Conservation (phyloP, 2,329 filamentous ascomycete species). For the Fusarium mexicanum region DNA sequence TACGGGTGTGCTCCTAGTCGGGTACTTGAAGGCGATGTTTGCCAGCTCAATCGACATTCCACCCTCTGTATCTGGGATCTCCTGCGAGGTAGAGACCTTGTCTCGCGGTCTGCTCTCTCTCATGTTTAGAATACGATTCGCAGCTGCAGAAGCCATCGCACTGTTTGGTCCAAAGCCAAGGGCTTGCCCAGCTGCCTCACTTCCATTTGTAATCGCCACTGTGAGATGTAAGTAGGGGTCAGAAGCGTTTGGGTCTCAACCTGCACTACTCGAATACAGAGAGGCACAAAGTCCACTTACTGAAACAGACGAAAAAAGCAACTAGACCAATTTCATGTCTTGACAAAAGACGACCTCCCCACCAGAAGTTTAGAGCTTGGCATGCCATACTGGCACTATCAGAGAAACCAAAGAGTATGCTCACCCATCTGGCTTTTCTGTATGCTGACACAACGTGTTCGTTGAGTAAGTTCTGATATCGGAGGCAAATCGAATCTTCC, state of each 20-base stretch:
- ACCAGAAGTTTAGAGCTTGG: slow-evolving; percentile 73
- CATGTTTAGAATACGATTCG: slow-evolving; percentile 67
- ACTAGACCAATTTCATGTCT: slow-evolving; percentile 58
- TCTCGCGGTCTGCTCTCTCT: slow-evolving; percentile 55
- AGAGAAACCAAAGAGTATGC: slow-evolving; percentile 73
- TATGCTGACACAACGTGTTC: slow-evolving; percentile 69
- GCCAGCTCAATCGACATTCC: slow-evolving; percentile 66
- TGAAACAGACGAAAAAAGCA: slow-evolving; percentile 67
- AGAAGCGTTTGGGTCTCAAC: neutral
- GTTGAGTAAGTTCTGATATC: slow-evolving; percentile 68
- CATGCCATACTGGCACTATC: slow-evolving; percentile 72
- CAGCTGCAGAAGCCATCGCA: slow-evolving; percentile 66
- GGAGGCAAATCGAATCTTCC: slow-evolving; percentile 70
- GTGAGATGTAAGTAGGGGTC: neutral
- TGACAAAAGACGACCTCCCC: slow-evolving; percentile 68
- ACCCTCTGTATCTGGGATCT: slow-evolving; percentile 57
- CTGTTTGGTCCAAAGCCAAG: slow-evolving; percentile 74
- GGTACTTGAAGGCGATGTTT: slow-evolving; percentile 69
- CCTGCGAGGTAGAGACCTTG: slow-evolving; percentile 42
- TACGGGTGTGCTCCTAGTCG: slow-evolving; percentile 64
- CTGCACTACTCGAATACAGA: neutral
- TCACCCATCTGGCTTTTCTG: slow-evolving; percentile 68
- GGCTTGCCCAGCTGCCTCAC: slow-evolving; percentile 55
- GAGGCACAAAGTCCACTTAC: slow-evolving; percentile 1
- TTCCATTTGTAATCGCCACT: slow-evolving; percentile 70